Base-by-base conservation (phyloP, 805 yeast genomes). In the Pichia membranifaciens region DNA sequence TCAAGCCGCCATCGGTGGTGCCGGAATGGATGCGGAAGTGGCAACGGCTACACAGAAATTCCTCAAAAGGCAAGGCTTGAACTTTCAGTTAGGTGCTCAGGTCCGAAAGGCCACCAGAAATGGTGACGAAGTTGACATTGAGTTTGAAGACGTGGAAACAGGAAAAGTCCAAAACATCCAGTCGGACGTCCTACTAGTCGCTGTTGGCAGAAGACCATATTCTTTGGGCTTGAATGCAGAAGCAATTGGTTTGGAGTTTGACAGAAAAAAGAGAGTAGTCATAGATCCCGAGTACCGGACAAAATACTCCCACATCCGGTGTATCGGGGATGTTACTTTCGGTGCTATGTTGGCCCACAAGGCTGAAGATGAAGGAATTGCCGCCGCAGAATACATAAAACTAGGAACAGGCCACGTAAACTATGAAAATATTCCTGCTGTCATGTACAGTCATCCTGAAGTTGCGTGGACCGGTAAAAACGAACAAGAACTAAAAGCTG, bases 291-390 rank as follows among this genome's bases (percentile, higher is more conserved):
- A 91, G 75, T 93, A 79, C 79, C 84, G 87, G 73, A 85, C 98
- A 56, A 90, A 87, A 71, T 79, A 76, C 71, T 84, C 90, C 47
- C 95, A 93, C 72, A 90, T 93, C 67, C 87, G 96, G 71, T 95
- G 89, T 62, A 87, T 93, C 70, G 99, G 99, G 70, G 99, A 93
- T 66, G 97, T 84, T 48, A 93, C 99, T 38, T 93, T 87, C 61
- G 99, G 99, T 59, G 91, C 96, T 60, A 93, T 93, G 99, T 79
- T 93, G 72, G 99, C 99, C 55, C 99, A 93, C 79, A 93, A 93
- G 78, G 99, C 99, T 54, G 99, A 93, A 77, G 99, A 93, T 69
- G 99, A 93, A 77, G 99, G 96, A 71, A 84, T 93, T 59, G 99
- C 99, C 48, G 98, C 96, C 56, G 98, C 78, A 55, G 99, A 93